Evolutionary conservation across 139 green algal species (phyloP).

Genomic region (Mesotaenium endlicherianum): DNA sequence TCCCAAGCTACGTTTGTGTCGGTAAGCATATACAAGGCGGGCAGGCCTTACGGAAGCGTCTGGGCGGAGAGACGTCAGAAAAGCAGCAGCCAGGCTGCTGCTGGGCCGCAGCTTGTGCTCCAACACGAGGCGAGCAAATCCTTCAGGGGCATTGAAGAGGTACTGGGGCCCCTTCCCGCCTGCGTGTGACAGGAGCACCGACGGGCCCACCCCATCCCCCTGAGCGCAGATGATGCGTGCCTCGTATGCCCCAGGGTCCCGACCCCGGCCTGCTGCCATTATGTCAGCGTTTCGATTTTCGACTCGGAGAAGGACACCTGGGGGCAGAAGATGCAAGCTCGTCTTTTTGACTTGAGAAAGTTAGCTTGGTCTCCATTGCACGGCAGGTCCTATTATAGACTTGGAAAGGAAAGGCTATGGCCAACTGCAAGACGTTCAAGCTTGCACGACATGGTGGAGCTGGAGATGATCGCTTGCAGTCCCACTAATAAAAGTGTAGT

Average conservation of each 20-base stretch:
- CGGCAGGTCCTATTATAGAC: too few relatives aligned
- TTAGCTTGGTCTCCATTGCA: too few relatives aligned
- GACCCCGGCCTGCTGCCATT: too few relatives aligned
- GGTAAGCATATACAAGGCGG: not conserved
- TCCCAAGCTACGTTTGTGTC: not conserved
- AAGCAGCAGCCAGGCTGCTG: not conserved
- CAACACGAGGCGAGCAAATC: slow-evolving; percentile 27
- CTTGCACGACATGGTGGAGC: too few relatives aligned
- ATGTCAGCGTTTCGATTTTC: too few relatives aligned
- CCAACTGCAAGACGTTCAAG: too few relatives aligned
- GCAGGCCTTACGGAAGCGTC: not conserved
- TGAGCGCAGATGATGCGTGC: slow-evolving; percentile 9
- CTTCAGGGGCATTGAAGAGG: slow-evolving; percentile 32
- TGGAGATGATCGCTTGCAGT: too few relatives aligned
- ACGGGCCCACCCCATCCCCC: slow-evolving; percentile 17
- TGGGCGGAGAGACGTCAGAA: slow-evolving; percentile 9
- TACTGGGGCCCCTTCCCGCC: slow-evolving; percentile 16
- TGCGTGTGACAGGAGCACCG: slow-evolving; percentile 11
- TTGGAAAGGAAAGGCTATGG: too few relatives aligned
- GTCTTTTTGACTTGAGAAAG: too few relatives aligned
- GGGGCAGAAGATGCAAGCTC: too few relatives aligned
- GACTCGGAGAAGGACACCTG: too few relatives aligned
- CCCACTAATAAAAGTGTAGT: too few relatives aligned
- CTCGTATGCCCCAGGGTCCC: slow-evolving; percentile 5
- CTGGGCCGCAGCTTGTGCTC: slow-evolving; percentile 31